Percentiles rank a stretch among this genome's conserved stretches.
phyloP scores from a whole-genome alignment of 2,329 filamentous ascomycete species.

The Emergomyces orientalis region DNA sequence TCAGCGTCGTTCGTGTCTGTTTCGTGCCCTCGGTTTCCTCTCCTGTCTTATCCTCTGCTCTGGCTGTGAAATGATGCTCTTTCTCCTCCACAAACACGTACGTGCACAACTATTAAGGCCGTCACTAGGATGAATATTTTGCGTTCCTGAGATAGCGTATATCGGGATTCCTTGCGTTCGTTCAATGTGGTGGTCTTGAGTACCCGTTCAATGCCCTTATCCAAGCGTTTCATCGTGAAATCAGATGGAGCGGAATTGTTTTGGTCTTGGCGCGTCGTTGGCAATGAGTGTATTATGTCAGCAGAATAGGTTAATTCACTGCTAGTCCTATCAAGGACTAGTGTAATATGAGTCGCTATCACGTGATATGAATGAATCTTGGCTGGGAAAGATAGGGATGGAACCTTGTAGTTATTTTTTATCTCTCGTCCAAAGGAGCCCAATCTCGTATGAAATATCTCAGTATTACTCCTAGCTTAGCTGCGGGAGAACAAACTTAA shows the following conservation, averaged over 20 bases:
- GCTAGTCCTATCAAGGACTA: not conserved
- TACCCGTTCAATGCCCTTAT: not conserved
- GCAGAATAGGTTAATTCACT: not conserved
- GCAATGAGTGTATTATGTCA: not conserved
- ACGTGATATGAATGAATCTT: not conserved
- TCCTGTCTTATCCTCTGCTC: not conserved
- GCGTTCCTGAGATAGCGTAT: not conserved
- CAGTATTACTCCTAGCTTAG: not conserved
- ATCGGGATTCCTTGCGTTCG: too few species aligned
- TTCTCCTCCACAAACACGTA: not conserved
- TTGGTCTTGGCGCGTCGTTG: constrained; percentile 9
- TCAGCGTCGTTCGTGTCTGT: not conserved
- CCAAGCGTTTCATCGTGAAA: not conserved
- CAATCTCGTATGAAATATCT: not conserved
- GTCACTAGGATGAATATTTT: not conserved
- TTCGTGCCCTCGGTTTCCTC: not conserved
- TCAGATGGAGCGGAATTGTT: constrained; percentile 5
- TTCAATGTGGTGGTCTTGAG: not conserved
- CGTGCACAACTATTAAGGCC: not conserved
- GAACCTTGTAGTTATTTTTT: too few species aligned
- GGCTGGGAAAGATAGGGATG: too few species aligned
- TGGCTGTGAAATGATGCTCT: not conserved
- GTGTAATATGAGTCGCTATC: not conserved
- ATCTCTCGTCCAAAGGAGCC: too few species aligned
- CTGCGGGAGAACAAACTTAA: not conserved